Conservation (phyloP, 148 eudicot genomes). For the Vaccinium vitisidaea region DNA sequence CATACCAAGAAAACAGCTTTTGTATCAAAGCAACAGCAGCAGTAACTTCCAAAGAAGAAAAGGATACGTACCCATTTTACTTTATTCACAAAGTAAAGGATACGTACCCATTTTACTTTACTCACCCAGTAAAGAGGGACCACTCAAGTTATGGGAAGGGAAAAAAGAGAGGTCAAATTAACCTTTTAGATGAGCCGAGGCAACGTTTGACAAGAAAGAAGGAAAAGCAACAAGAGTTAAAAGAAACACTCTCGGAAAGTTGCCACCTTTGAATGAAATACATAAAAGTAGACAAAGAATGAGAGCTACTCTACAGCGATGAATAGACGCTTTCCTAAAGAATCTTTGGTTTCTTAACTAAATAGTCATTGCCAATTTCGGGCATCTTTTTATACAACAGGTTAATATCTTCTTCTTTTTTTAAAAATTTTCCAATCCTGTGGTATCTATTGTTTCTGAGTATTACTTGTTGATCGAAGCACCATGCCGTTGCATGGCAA, state of each 20-base stretch:
- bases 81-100: not conserved
- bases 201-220: not conserved
- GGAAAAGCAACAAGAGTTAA: constrained; percentile 13
- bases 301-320: constrained; percentile 20
- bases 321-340: constrained; percentile 17
- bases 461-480: constrained; percentile 23
- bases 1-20: not conserved
- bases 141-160: not conserved
- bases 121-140: not conserved
- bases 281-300: constrained; percentile 42
- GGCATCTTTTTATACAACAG: constrained; percentile 29
- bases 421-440: not conserved
- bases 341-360: constrained; percentile 22
- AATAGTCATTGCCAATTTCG: constrained; percentile 29
- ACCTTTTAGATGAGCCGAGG: constrained; percentile 2
- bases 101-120: constrained; percentile 7
- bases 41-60: not conserved
- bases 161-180: constrained; percentile 17
- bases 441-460: constrained; percentile 22
- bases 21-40: not conserved
- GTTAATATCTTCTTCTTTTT: not conserved
- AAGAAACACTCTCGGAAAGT: constrained; percentile 6
- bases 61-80: constrained; percentile 3
- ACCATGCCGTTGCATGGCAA: constrained; percentile 76
- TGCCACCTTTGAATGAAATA: constrained; percentile 18